Evolutionary conservation across 768 basidiomycete species (phyloP), one percentile per base, ranked within the genome.

Genomic region (Neoboletus brunneissimus): DNA sequence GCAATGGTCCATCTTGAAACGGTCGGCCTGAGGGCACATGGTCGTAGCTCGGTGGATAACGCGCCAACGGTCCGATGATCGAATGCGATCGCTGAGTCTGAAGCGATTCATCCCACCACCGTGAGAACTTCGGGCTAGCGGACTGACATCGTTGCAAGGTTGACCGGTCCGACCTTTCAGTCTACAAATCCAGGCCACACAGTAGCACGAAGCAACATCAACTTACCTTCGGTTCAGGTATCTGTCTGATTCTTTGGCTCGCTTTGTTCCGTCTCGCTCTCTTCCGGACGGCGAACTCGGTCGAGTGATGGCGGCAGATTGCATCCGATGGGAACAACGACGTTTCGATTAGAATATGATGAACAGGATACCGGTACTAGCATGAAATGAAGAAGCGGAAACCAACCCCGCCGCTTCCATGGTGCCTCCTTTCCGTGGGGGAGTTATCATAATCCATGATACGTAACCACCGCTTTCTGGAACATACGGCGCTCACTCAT

Each of bases 261-360:
- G 51, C 46, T 34, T 47, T 52, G 40, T 59, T 54, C 51, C 25
- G 53, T 43, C 41, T 65, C 50, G 56, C 50, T 35, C 51, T 43
- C 38, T 64, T 53, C 56, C 38, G 51, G 34, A 31, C 42, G 52
- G 62, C 51, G 47, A 59, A 58, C 52, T 42, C 5, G 31, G 41
- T 23, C 25, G 35, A 35, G 22, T 25, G 55, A 52, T 44, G 37
- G 32, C 42, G 52, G 27, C 41, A 34, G 45, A 54, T 29, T 62
- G n/a, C 46, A 27, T 34, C 63, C 64, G 50, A 48, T 50, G 55
- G 63, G 52, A 63, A 65, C 3, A n/a, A 25, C 37, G 40, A 41
- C 31, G 23, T 52, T 50, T 44, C 55, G 64, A 58, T 57, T 45
- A 35, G 59, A 51, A 51, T 8, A 20, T 9, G 46, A 53, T 42